Conservation (phyloP, 805 yeast genomes). For the Ogataea parapolymorpha region DNA sequence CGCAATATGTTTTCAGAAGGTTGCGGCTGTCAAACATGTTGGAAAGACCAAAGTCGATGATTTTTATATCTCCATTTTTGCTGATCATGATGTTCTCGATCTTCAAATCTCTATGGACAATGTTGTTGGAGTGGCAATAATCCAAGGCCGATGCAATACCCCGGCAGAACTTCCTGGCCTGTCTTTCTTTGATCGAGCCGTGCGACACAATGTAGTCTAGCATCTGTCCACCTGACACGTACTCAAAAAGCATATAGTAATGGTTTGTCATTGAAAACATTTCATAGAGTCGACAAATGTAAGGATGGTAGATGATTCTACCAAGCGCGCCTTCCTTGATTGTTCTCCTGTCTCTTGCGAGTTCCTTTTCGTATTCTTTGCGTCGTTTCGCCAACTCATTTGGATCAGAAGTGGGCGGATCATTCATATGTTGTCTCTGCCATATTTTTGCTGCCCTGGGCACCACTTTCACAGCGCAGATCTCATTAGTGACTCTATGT, state of each 20-base stretch:
- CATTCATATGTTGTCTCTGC: conserved; percentile 65
- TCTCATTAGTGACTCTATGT: conserved; percentile 73
- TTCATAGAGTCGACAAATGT: conserved; percentile 86
- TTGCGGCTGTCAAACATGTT: conserved; percentile 73
- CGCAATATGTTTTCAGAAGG: conserved; percentile 90
- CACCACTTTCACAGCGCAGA: conserved; percentile 90
- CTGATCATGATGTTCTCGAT: conserved; percentile 95
- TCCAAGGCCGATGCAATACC: conserved; percentile 92
- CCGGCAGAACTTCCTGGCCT: conserved; percentile 91
- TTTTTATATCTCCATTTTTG: conserved; percentile 88
- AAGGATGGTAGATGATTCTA: conserved; percentile 84
- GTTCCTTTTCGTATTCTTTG: conserved; percentile 75
- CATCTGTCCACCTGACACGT: conserved; percentile 96
- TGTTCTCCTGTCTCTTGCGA: conserved; percentile 87
- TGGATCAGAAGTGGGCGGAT: conserved; percentile 60
- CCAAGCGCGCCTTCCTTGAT: conserved; percentile 95
- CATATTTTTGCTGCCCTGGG: conserved; percentile 82
- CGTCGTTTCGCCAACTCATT: conserved; percentile 57
- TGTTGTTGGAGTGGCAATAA: conserved; percentile 89
- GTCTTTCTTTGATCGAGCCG: conserved; percentile 89
- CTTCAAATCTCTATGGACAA: conserved; percentile 94
- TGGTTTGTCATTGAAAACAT: conserved; percentile 96
- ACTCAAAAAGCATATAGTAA: conserved; percentile 94
- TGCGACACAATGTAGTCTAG: conserved; percentile 95
- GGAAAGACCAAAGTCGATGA: conserved; percentile 94